Evolutionary conservation across 768 basidiomycete species (phyloP).

Genomic region (Naganishia friedmannii): DNA sequence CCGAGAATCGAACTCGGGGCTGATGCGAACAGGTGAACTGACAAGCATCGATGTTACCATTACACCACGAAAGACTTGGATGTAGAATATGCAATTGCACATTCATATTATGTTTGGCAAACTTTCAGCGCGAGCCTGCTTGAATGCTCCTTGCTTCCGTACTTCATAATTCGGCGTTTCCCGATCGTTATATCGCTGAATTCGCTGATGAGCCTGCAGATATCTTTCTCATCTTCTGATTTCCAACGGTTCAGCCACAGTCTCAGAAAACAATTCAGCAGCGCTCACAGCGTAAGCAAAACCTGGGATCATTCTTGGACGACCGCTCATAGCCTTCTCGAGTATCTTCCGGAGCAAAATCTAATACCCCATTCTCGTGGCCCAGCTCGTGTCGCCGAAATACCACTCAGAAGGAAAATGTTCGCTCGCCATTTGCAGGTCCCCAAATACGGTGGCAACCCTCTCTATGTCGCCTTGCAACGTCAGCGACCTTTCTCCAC

Average conservation of each 20-base stretch:
- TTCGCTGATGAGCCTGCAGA: background rate
- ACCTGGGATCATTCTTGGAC: too few relatives aligned
- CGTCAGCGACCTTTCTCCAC: background rate
- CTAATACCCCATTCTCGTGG: background rate
- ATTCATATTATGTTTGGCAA: too few relatives aligned
- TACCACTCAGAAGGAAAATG: background rate
- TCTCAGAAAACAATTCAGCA: too few relatives aligned
- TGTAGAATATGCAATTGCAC: too few relatives aligned
- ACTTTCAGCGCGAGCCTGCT: too few relatives aligned
- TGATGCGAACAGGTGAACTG: background rate
- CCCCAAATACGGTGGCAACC: background rate
- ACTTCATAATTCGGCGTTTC: background rate
- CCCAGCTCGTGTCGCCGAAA: background rate
- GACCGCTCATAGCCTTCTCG: too few relatives aligned
- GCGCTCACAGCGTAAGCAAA: too few relatives aligned
- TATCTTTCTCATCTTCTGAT: too few relatives aligned
- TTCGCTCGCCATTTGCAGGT: background rate
- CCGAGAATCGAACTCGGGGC: background rate
- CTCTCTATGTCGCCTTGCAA: background rate
- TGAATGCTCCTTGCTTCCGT: background rate
- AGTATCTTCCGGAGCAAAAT: too few relatives aligned
- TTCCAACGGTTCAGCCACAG: too few relatives aligned
- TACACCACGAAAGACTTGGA: too few relatives aligned
- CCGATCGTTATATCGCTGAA: background rate
- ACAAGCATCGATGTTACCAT: too few relatives aligned